Conservation (phyloP, 2,329 filamentous ascomycete genomes). For the Aschersonia sp. region DNA sequence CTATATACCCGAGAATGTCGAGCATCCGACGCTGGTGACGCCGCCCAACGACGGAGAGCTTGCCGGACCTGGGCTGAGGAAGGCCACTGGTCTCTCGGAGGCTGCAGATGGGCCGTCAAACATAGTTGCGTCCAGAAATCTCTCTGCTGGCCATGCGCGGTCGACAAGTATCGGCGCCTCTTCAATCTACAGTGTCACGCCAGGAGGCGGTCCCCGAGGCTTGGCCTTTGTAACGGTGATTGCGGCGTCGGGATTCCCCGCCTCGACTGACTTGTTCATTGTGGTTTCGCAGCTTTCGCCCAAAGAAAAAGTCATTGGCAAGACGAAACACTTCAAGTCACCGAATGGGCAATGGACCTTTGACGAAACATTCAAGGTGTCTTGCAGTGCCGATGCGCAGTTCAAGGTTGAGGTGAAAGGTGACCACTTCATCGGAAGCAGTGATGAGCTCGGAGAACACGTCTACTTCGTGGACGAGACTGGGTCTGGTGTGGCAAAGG, state of each 20-base stretch:
- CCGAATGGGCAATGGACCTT: slow-evolving; percentile 50
- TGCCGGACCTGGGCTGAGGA: slow-evolving; percentile 23
- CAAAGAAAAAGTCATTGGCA: slow-evolving; percentile 70
- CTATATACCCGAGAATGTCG: slow-evolving; percentile 24
- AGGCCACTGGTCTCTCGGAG: slow-evolving; percentile 22
- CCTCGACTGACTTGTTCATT: slow-evolving; percentile 66
- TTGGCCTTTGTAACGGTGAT: slow-evolving; percentile 70
- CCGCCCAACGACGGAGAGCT: slow-evolving; percentile 19
- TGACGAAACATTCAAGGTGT: slow-evolving; percentile 66
- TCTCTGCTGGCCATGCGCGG: slow-evolving; percentile 26
- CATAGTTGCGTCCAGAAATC: slow-evolving; percentile 13
- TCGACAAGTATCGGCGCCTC: slow-evolving; percentile 47
- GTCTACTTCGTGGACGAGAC: slow-evolving; percentile 87
- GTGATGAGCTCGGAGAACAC: slow-evolving; percentile 71
- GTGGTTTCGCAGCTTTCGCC: slow-evolving; percentile 50
- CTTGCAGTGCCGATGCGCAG: slow-evolving; percentile 66
- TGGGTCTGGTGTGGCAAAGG: slow-evolving; percentile 52
- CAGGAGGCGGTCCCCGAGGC: slow-evolving; percentile 49
- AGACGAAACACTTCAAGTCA: slow-evolving; percentile 82
- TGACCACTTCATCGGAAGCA: slow-evolving; percentile 70
- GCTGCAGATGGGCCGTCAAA: slow-evolving; percentile 14
- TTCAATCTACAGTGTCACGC: slow-evolving; percentile 50
- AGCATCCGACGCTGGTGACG: slow-evolving; percentile 19
- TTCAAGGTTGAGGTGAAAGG: slow-evolving; percentile 81
- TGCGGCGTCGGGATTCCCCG: slow-evolving; percentile 63